Evolutionary conservation across 1,284 basidiomycete genomes (phyloP).

Genomic region (Macrocystidia cucumis): DNA sequence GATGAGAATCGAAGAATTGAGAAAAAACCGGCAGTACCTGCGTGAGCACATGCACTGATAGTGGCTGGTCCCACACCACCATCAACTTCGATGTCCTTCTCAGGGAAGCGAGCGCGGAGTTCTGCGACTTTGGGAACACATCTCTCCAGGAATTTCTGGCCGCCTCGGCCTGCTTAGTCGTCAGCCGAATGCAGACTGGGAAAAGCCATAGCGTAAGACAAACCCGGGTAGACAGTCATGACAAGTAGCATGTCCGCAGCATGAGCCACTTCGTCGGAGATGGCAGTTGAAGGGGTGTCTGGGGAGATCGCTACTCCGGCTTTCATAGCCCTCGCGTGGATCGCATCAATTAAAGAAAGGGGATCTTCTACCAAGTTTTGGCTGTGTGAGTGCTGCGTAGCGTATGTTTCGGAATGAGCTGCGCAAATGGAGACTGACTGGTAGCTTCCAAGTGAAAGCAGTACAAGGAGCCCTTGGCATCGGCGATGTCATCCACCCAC

Average conservation of each 20-base stretch:
- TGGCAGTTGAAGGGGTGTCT: constrained; percentile 79
- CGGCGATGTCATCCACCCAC: constrained; percentile 96
- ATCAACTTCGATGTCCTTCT: constrained; percentile 95
- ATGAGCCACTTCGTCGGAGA: constrained; percentile 76
- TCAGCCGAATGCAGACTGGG: not conserved
- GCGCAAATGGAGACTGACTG: constrained; percentile 49
- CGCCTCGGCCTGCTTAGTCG: constrained; percentile 64
- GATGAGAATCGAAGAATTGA: constrained; percentile 2
- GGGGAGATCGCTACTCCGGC: constrained; percentile 94
- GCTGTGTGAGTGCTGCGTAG: constrained; percentile 30
- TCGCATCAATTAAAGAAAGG: constrained; percentile 66
- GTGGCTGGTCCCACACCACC: constrained; percentile 94
- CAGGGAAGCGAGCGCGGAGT: constrained; percentile 84
- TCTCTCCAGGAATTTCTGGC: constrained; percentile 94
- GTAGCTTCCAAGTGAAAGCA: constrained; percentile 98
- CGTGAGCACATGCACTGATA: constrained; percentile 83
- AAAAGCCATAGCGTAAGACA: constrained; percentile 9
- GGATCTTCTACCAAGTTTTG: too few relatives aligned
- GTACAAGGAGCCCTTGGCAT: constrained; percentile 92
- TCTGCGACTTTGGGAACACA: constrained; percentile 94
- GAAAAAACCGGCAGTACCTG: constrained; percentile 57
- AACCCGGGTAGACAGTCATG: constrained; percentile 94
- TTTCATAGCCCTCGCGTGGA: constrained; percentile 76
- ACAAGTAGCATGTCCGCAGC: constrained; percentile 91
- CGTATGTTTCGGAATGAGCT: constrained; percentile 3